These are phyloP conservation scores for Apiospora phragmitis DNA, from an alignment of 2,329 filamentous ascomycete species.

Conservation along the genomic window DNA sequence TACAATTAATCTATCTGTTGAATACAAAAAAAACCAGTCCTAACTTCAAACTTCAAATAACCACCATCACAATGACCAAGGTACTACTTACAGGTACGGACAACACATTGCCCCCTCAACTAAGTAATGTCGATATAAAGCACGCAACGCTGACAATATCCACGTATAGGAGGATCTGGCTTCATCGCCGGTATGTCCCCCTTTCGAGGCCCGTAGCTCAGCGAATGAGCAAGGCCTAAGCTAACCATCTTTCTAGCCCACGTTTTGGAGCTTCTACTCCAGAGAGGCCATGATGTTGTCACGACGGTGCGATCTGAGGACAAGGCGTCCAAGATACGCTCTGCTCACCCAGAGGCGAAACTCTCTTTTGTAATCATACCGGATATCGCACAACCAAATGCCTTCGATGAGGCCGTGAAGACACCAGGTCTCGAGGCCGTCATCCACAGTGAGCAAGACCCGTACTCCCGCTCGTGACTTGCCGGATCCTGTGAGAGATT, in stretches of 20 bases:
- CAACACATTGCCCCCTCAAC: neutral
- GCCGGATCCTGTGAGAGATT: neutral
- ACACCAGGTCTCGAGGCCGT: constrained; percentile 54
- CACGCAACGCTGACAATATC: neutral
- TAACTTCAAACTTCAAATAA: neutral
- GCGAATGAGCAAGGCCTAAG: neutral
- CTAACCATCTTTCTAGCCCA: constrained; percentile 42
- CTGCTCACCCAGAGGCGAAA: constrained; percentile 46
- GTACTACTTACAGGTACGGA: constrained; percentile 46
- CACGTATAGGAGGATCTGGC: constrained; percentile 47
- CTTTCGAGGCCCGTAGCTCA: neutral
- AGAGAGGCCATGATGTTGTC: constrained; percentile 51
- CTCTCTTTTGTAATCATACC: constrained; percentile 64
- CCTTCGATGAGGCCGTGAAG: constrained; percentile 67
- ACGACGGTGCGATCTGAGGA: constrained; percentile 57
- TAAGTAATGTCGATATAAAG: neutral
- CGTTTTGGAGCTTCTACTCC: constrained; percentile 54
- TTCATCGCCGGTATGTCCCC: constrained; percentile 48
- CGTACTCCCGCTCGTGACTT: neutral
- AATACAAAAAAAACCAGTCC: neutral
- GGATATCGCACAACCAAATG: constrained; percentile 72
- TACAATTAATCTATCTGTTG: neutral
- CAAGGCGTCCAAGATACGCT: constrained; percentile 53
- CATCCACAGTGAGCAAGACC: constrained; percentile 45
- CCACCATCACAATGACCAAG: constrained; percentile 39